phyloP scores from a whole-genome alignment of 2,329 filamentous ascomycete genomes.

The Sporothrix pseudoabietina region DNA sequence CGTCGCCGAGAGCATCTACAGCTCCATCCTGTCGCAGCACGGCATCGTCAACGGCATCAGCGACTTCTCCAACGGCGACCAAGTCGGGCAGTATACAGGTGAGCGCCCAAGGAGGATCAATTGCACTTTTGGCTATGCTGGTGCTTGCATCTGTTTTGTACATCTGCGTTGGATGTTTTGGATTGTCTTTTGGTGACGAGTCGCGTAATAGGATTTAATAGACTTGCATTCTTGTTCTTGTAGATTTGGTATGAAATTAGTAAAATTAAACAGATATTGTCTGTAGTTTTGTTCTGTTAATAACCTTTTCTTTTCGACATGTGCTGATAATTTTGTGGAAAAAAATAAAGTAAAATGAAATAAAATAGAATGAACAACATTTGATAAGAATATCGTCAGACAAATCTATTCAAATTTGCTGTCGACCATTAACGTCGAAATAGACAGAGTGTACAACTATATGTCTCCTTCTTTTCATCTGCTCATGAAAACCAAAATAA shows the following conservation, averaged over 20 bases:
- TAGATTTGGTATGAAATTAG: neutral
- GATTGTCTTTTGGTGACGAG: neutral
- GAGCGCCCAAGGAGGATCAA: neutral
- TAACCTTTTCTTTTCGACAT: too few relatives aligned
- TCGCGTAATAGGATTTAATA: too few relatives aligned
- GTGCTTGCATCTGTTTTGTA: conserved; percentile 10
- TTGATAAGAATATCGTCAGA: too few relatives aligned
- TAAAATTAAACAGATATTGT: too few relatives aligned
- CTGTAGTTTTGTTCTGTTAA: too few relatives aligned
- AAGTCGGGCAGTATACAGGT: neutral
- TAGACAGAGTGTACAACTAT: neutral
- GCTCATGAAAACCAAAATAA: neutral
- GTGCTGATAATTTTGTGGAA: too few relatives aligned
- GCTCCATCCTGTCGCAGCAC: conserved; percentile 32
- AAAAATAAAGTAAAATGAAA: too few relatives aligned
- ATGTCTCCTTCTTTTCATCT: neutral
- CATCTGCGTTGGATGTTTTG: neutral
- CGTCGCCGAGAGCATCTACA: conserved; percentile 36
- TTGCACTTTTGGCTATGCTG: neutral
- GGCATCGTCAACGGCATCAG: neutral
- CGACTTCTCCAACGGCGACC: neutral
- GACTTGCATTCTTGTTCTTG: too few relatives aligned
- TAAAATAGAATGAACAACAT: too few relatives aligned
- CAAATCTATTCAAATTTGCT: too few relatives aligned
- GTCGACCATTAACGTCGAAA: neutral